Evolutionary conservation across 2,329 filamentous ascomycete genomes (phyloP).

Genomic region (Capronia epimyces): DNA sequence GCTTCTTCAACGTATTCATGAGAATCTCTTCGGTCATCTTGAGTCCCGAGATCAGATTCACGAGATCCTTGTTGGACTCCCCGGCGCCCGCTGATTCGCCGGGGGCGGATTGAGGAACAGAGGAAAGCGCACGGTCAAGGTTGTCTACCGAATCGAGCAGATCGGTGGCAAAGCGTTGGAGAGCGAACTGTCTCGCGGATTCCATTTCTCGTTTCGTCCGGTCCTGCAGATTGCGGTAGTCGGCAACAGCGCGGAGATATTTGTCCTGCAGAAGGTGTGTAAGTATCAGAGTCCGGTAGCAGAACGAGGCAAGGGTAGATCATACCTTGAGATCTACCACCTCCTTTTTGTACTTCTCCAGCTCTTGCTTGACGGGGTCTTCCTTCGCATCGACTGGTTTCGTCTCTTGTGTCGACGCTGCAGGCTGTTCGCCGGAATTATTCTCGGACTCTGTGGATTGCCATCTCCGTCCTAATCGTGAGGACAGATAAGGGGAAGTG

Average conservation of each 20-base stretch:
- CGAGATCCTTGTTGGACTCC: slow-evolving; percentile 63
- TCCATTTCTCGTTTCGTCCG: slow-evolving; percentile 88
- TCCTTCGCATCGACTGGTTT: slow-evolving; percentile 39
- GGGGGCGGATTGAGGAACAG: slow-evolving; percentile 71
- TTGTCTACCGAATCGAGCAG: slow-evolving; percentile 95
- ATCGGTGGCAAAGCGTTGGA: slow-evolving; percentile 89
- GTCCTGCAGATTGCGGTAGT: slow-evolving; percentile 97
- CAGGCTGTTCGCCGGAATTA: slow-evolving; percentile 35
- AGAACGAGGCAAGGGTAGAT: slow-evolving; percentile 2
- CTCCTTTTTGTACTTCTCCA: slow-evolving; percentile 68
- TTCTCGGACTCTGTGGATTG: slow-evolving; percentile 41
- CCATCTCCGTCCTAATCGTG: slow-evolving; percentile 36
- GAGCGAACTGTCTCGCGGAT: slow-evolving; percentile 81
- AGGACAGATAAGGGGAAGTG: slow-evolving; percentile 32
- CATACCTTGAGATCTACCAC: slow-evolving; percentile 77
- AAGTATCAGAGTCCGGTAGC: background rate
- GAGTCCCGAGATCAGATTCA: slow-evolving; percentile 77
- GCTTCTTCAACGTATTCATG: slow-evolving; percentile 82
- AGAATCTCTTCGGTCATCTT: slow-evolving; percentile 93
- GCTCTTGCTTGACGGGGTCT: slow-evolving; percentile 56
- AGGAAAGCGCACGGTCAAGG: slow-evolving; percentile 82
- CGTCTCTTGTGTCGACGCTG: slow-evolving; percentile 42
- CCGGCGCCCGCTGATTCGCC: slow-evolving; percentile 31
- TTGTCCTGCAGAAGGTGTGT: slow-evolving; percentile 62
- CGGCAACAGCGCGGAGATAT: slow-evolving; percentile 87